These are phyloP conservation scores for Dictyostelium discoideum DNA, from an alignment of 78 protist genomes.

Conservation along the genomic window DNA sequence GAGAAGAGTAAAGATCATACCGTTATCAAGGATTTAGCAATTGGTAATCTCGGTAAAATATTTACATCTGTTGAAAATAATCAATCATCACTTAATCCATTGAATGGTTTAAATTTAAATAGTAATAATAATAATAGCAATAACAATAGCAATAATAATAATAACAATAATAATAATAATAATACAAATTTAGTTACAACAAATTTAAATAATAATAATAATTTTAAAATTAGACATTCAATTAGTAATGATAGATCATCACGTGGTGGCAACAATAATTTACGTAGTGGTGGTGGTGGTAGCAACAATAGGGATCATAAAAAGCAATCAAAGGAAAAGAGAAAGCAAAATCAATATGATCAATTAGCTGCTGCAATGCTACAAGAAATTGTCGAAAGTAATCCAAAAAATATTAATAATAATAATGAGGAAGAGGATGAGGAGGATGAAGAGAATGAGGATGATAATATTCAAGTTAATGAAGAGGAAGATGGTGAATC, in stretches of 20 bases:
- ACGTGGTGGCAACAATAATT: background rate
- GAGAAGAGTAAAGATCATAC: constrained; percentile 54
- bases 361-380: background rate
- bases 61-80: constrained; percentile 14
- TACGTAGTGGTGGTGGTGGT: background rate
- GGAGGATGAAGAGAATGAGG: background rate
- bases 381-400: constrained; percentile 2
- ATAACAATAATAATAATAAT: too few species aligned
- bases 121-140: background rate
- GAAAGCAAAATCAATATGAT: constrained; percentile 22
- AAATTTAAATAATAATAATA: background rate
- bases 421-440: background rate
- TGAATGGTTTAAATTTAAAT: background rate
- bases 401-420: background rate
- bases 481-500: background rate
- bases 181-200: background rate
- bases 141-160: too few species aligned
- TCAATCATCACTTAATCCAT: background rate
- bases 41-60: constrained; percentile 66
- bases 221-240: background rate
- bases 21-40: constrained; percentile 52
- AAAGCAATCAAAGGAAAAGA: background rate
- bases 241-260: background rate
- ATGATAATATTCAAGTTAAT: background rate
- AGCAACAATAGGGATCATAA: background rate